Conservation (phyloP, 805 yeast genomes). For the Dipodascopsis uninucleata region DNA sequence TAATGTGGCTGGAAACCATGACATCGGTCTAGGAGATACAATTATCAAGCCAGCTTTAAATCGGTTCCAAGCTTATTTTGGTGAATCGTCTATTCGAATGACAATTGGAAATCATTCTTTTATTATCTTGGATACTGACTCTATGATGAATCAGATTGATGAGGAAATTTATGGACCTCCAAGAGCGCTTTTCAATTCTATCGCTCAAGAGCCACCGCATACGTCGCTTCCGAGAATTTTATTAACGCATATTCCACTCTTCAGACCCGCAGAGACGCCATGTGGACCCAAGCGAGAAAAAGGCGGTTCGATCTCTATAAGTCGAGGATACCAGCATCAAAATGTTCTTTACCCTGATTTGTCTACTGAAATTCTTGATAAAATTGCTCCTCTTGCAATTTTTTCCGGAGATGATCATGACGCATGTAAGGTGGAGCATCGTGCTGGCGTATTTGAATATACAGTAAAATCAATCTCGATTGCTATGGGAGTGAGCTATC, state of each 20-base stretch:
- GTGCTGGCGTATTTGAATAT: slow-evolving; percentile 51
- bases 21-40: slow-evolving; percentile 85
- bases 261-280: slow-evolving; percentile 52
- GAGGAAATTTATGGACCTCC: slow-evolving; percentile 48
- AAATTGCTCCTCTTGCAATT: slow-evolving; percentile 60
- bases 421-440: slow-evolving; percentile 75
- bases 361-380: slow-evolving; percentile 54
- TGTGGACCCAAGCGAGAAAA: slow-evolving; percentile 84
- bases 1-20: slow-evolving; percentile 85
- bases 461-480: slow-evolving; percentile 87
- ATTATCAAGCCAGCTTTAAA: slow-evolving; percentile 53
- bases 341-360: slow-evolving; percentile 70
- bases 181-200: slow-evolving; percentile 46
- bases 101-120: slow-evolving; percentile 67
- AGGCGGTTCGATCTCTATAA: slow-evolving; percentile 58
- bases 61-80: slow-evolving; percentile 71
- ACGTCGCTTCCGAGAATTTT: slow-evolving; percentile 57
- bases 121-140: slow-evolving; percentile 76
- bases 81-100: slow-evolving; percentile 54
- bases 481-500: slow-evolving; percentile 84
- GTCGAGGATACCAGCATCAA: slow-evolving; percentile 80
- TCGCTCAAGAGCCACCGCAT: slow-evolving; percentile 26
- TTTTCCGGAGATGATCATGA: slow-evolving; percentile 98
- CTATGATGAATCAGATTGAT: slow-evolving; percentile 60
- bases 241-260: slow-evolving; percentile 85